Evolutionary conservation across 371 early-diverging fungal species (phyloP).

Genomic region (Catenaria anguillulae): DNA sequence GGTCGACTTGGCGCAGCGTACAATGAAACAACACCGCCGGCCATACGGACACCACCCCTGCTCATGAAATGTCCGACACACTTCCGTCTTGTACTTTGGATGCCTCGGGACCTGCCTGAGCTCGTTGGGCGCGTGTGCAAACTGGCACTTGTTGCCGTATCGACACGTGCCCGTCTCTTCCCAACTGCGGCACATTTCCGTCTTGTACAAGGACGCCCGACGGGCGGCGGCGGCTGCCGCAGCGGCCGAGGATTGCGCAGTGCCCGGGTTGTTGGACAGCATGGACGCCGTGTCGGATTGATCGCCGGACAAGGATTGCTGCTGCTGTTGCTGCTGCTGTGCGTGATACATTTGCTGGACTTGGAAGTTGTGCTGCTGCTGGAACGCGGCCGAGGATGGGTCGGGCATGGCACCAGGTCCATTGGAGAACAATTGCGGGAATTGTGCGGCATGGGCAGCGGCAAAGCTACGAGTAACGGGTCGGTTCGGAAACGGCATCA

Average conservation of each 20-base stretch:
- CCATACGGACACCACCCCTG: conserved; percentile 9
- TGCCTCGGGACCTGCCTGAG: conserved; percentile 70
- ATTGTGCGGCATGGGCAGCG: no score
- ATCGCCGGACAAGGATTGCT: no score
- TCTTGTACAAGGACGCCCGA: conserved; percentile 61
- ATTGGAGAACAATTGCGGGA: no score
- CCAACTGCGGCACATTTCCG: conserved; percentile 87
- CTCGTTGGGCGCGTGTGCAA: conserved; percentile 77
- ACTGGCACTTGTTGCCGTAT: conserved; percentile 74
- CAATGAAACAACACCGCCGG: conserved; percentile 5
- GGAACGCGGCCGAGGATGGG: not conserved
- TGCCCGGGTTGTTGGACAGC: no score
- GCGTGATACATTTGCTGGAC: no score
- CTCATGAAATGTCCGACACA: conserved; percentile 28
- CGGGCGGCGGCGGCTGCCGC: not conserved
- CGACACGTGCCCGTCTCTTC: conserved; percentile 75
- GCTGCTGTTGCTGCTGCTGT: no score
- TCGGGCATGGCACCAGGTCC: no score
- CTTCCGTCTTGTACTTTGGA: conserved; percentile 85
- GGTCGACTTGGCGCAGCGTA: not conserved
- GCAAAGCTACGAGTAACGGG: no score
- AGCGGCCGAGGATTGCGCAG: not conserved
- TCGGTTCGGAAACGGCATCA: no score
- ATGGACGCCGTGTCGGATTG: no score
- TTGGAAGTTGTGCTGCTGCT: no score